These are phyloP conservation scores for Aurinia saxatilis DNA, from an alignment of 345 rosid species.

Conservation along the genomic window DNA sequence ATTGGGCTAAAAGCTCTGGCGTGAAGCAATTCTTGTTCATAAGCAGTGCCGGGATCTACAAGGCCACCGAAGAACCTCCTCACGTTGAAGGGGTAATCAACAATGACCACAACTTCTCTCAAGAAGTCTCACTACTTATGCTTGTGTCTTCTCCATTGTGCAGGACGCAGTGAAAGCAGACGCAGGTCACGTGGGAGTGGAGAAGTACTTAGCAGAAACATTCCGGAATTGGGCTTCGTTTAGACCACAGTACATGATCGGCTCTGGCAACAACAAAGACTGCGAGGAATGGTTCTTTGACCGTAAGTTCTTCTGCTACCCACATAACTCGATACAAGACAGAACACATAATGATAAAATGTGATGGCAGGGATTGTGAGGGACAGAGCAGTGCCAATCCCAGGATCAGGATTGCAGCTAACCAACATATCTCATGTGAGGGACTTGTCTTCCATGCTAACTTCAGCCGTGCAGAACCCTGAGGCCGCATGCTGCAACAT, in stretches of 20 bases:
- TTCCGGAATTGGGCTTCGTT: slow-evolving; percentile 60
- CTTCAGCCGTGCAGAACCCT: slow-evolving; percentile 63
- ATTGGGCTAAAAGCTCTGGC: slow-evolving; percentile 82
- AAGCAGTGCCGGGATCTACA: slow-evolving; percentile 94
- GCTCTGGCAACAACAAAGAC: slow-evolving; percentile 97
- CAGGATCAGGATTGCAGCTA: slow-evolving; percentile 91
- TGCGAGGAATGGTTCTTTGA: slow-evolving; percentile 99
- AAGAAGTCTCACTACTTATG: not conserved
- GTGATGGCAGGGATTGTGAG: slow-evolving; percentile 67
- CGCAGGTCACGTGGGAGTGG: slow-evolving; percentile 86
- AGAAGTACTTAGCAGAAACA: slow-evolving; percentile 67
- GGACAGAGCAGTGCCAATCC: slow-evolving; percentile 79
- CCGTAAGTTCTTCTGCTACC: slow-evolving; percentile 31
- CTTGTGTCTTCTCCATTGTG: slow-evolving; percentile 6
- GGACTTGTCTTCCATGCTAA: slow-evolving; percentile 88
- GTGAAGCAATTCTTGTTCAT: slow-evolving; percentile 82
- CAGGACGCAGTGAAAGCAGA: slow-evolving; percentile 80
- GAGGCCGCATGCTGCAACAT: slow-evolving; percentile 60
- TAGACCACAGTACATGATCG: slow-evolving; percentile 94
- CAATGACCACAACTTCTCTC: not conserved
- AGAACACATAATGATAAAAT: not conserved
- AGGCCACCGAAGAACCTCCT: slow-evolving; percentile 84
- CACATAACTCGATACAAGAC: not conserved
- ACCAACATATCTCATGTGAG: slow-evolving; percentile 75
- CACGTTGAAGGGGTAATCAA: slow-evolving; percentile 77